Evolutionary conservation across 176 grass and related monocot species (phyloP).

Genomic region (Aegilops umbellulata): DNA sequence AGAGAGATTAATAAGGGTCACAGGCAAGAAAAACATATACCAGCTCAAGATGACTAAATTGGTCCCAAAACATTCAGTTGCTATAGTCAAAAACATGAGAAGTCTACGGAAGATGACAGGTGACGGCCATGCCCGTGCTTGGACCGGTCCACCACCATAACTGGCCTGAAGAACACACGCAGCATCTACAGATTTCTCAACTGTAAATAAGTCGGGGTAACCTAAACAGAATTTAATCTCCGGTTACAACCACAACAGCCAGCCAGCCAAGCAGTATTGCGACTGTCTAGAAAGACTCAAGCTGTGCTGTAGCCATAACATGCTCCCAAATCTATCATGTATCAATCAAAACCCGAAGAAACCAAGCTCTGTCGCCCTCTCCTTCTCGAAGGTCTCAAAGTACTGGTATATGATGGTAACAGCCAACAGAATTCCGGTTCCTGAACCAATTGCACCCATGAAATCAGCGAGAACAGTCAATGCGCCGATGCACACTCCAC

Average conservation of each 20-base stretch:
- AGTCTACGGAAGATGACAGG: conserved; percentile 6
- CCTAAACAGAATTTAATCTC: conserved; percentile 53
- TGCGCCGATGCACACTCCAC: conserved; percentile 54
- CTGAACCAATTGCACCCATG: conserved; percentile 61
- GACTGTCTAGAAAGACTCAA: conserved; percentile 25
- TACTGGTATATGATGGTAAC: conserved; percentile 59
- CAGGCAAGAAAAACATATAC: conserved; percentile 8
- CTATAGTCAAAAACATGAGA: conserved; percentile 39
- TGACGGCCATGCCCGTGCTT: conserved; percentile 21
- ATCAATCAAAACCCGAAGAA: conserved; percentile 86
- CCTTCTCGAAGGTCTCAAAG: conserved; percentile 56
- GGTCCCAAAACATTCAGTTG: conserved; percentile 37
- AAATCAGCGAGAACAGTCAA: conserved; percentile 54
- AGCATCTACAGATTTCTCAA: conserved; percentile 30
- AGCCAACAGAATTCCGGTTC: conserved; percentile 56
- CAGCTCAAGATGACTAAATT: conserved; percentile 30
- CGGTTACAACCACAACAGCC: conserved; percentile 40
- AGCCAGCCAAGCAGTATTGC: not conserved
- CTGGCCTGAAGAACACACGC: conserved; percentile 24
- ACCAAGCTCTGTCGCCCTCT: conserved; percentile 49
- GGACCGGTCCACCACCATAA: conserved; percentile 18
- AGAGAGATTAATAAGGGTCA: not conserved
- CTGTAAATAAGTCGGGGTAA: conserved; percentile 33
- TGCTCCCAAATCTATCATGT: not conserved
- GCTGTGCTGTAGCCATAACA: conserved; percentile 12